Conservation (phyloP, 139 green algal species). For the Chlamydomonas sp. region DNA sequence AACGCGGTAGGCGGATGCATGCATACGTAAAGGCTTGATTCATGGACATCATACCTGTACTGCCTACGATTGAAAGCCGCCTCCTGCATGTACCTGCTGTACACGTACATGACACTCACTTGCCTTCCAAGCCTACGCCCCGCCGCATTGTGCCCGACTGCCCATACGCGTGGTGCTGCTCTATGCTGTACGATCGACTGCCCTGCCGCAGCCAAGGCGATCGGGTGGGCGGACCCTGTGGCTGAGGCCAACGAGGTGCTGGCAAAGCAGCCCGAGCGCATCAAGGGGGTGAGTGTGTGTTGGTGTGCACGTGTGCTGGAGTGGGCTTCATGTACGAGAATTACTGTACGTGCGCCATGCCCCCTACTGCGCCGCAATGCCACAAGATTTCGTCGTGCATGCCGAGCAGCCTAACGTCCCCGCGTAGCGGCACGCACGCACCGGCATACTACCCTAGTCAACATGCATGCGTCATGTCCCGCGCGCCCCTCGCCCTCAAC, state of each 20-base stretch:
- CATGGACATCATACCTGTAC: no score
- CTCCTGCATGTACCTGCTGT: background rate
- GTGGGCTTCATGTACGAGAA: background rate
- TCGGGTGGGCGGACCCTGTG: background rate
- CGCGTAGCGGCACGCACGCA: background rate
- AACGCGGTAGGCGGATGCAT: no score
- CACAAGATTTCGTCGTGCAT: no score
- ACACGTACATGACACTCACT: background rate
- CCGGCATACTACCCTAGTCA: background rate
- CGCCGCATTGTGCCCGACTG: no score
- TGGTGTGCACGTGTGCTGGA: background rate
- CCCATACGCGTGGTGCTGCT: no score
- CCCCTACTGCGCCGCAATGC: no score
- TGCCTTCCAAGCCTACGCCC: background rate
- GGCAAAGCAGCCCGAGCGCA: slow-evolving; percentile 7
- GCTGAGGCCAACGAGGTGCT: slow-evolving; percentile 1
- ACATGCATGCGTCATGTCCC: background rate
- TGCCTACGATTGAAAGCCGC: no score
- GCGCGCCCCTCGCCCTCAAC: no score
- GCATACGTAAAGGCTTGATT: no score
- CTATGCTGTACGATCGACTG: no score
- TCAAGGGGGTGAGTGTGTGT: background rate
- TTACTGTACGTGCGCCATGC: no score
- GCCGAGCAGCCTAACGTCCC: no score
- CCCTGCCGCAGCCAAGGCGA: background rate